Evolutionary conservation across 805 yeast species (phyloP).

Genomic region (Candida insectorum): DNA sequence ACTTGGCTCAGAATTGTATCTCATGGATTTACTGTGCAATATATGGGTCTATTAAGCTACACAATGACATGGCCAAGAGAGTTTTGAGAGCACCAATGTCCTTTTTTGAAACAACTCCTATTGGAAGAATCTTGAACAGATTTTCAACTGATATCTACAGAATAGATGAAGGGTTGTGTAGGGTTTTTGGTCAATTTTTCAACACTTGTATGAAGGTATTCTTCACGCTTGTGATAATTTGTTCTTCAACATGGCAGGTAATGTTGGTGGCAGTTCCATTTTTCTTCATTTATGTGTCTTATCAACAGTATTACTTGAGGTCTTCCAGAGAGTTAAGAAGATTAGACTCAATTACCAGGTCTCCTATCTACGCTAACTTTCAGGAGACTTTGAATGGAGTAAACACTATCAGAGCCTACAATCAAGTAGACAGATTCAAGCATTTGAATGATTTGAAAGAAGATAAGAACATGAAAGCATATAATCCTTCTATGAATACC

Average conservation of each 20-base stretch:
- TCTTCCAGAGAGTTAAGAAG: slow-evolving; percentile 81
- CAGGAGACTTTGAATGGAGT: slow-evolving; percentile 78
- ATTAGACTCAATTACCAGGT: slow-evolving; percentile 72
- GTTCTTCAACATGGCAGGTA: slow-evolving; percentile 85
- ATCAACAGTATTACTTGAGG: slow-evolving; percentile 70
- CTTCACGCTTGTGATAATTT: slow-evolving; percentile 77
- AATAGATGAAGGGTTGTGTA: slow-evolving; percentile 72
- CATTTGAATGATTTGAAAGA: slow-evolving; percentile 64
- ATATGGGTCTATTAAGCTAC: slow-evolving; percentile 72
- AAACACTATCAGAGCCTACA: slow-evolving; percentile 70
- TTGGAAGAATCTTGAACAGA: slow-evolving; percentile 80
- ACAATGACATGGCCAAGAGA: slow-evolving; percentile 56
- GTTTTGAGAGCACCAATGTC: slow-evolving; percentile 77
- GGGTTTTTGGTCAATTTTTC: slow-evolving; percentile 69
- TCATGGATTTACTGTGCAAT: slow-evolving; percentile 81
- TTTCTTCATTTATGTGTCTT: slow-evolving; percentile 57
- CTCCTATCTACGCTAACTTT: slow-evolving; percentile 83
- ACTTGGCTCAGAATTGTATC: slow-evolving; percentile 61
- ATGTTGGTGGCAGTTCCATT: slow-evolving; percentile 69
- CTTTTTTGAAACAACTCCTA: slow-evolving; percentile 78
- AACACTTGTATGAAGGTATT: slow-evolving; percentile 60
- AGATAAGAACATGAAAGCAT: slow-evolving; percentile 87
- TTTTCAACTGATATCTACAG: slow-evolving; percentile 86
- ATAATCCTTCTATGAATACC: slow-evolving; percentile 85
- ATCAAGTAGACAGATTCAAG: slow-evolving; percentile 59